These are phyloP conservation scores for Paxillus ammoniavirescens DNA, from an alignment of 768 basidiomycete species.

Conservation along the genomic window DNA sequence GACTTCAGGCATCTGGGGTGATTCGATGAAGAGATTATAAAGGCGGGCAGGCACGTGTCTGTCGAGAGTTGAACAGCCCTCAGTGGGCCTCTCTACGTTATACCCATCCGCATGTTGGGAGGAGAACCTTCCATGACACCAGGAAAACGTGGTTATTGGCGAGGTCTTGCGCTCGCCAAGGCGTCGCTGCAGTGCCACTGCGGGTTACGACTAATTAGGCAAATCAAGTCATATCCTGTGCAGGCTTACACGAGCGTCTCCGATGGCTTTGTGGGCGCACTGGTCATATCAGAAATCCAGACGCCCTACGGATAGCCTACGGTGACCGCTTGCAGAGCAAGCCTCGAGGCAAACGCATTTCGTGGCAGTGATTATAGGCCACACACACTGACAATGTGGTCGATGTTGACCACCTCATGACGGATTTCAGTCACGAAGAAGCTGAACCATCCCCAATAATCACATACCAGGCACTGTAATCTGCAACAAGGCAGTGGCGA, in stretches of 20 bases:
- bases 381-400: not conserved
- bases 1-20: conserved; percentile 12
- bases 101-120: conserved; percentile 13
- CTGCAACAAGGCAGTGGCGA: conserved; percentile 23
- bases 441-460: conserved; percentile 11
- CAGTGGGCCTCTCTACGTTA: conserved; percentile 13
- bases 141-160: conserved; percentile 27
- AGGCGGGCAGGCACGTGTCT: conserved; percentile 7
- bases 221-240: not conserved
- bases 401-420: conserved; percentile 9
- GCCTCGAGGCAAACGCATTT: conserved; percentile 26
- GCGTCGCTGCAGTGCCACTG: conserved; percentile 22
- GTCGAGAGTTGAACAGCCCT: conserved; percentile 25
- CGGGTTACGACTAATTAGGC: not conserved
- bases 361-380: conserved; percentile 21
- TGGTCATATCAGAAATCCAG: not conserved
- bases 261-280: conserved; percentile 1
- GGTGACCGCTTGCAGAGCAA: not conserved
- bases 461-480: conserved; percentile 8
- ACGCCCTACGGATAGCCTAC: not conserved
- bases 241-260: not conserved
- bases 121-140: conserved; percentile 15
- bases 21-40: conserved; percentile 23
- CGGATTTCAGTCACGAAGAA: not conserved
- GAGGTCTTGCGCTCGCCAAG: conserved; percentile 14